Conservation (phyloP, 495 filamentous ascomycete species). For the Penicillium taxi region DNA sequence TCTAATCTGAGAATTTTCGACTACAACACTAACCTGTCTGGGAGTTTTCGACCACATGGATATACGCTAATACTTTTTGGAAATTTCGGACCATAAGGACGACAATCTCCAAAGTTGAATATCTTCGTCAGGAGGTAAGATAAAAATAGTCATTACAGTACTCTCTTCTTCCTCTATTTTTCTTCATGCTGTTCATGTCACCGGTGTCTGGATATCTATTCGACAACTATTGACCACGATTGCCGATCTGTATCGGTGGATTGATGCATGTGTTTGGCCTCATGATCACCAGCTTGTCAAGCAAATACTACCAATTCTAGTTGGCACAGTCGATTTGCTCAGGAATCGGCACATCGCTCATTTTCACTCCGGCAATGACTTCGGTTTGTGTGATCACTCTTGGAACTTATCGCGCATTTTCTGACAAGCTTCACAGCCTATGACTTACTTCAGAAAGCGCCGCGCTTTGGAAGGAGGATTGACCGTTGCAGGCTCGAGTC, state of each 20-base stretch:
- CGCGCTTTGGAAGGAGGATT: conserved; percentile 63
- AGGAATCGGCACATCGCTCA: conserved; percentile 46
- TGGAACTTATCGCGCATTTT: too few species aligned
- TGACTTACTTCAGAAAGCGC: conserved; percentile 60
- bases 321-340: conserved; percentile 37
- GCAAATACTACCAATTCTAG: conserved; percentile 39
- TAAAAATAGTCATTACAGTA: too few species aligned
- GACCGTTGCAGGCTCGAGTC: conserved; percentile 55
- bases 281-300: conserved; percentile 48
- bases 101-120: too few species aligned
- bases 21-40: too few species aligned
- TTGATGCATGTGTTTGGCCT: conserved; percentile 60
- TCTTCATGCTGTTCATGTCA: too few species aligned
- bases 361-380: conserved; percentile 54
- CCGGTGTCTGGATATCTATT: conserved; percentile 52
- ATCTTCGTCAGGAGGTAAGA: too few species aligned
- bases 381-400: conserved; percentile 39
- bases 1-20: too few species aligned
- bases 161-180: too few species aligned
- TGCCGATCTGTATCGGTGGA: conserved; percentile 52
- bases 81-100: too few species aligned
- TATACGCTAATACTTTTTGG: too few species aligned
- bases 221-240: conserved; percentile 66
- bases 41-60: too few species aligned
- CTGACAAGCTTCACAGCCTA: too few species aligned